A percentile compares a stretch with the other conserved stretches of the same genome.
Evolutionary conservation across 371 early-diverging fungal species (phyloP).

Genomic region (Circinella umbellata): DNA sequence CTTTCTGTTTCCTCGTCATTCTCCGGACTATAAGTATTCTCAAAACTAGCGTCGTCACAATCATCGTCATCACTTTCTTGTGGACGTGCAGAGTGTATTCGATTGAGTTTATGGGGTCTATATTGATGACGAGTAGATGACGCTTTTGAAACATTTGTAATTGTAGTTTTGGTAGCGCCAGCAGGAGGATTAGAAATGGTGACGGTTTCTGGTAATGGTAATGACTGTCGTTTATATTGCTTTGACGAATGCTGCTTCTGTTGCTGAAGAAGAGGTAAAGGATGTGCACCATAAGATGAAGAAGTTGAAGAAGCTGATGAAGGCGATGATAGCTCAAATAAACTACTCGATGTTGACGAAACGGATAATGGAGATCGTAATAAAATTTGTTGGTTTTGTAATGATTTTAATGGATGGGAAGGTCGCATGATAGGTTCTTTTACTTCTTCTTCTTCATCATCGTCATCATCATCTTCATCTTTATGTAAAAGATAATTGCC

Average conservation of each 20-base stretch:
- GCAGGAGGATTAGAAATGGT: neutral
- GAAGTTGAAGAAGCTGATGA: conserved; percentile 3
- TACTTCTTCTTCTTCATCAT: neutral
- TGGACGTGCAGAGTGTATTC: conserved; percentile 20
- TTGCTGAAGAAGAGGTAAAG: neutral
- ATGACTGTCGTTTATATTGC: neutral
- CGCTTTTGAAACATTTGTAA: neutral
- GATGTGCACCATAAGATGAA: neutral
- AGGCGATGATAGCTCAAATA: conserved; percentile 3
- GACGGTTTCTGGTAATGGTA: neutral
- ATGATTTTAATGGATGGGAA: neutral
- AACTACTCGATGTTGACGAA: conserved; percentile 2
- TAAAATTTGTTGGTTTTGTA: conserved; percentile 11
- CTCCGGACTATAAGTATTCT: neutral
- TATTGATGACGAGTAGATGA: conserved; percentile 9
- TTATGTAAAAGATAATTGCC: neutral
- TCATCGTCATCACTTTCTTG: neutral
- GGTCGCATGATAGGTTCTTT: conserved; percentile 1
- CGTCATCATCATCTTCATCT: neutral
- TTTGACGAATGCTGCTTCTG: neutral
- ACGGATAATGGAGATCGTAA: conserved; percentile 19
- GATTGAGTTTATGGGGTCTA: conserved; percentile 13
- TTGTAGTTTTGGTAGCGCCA: neutral
- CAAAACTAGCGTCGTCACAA: neutral
- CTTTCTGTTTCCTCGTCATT: neutral